Base-by-base conservation (phyloP, 2,329 filamentous ascomycete genomes). In the Anisogramma anomala region DNA sequence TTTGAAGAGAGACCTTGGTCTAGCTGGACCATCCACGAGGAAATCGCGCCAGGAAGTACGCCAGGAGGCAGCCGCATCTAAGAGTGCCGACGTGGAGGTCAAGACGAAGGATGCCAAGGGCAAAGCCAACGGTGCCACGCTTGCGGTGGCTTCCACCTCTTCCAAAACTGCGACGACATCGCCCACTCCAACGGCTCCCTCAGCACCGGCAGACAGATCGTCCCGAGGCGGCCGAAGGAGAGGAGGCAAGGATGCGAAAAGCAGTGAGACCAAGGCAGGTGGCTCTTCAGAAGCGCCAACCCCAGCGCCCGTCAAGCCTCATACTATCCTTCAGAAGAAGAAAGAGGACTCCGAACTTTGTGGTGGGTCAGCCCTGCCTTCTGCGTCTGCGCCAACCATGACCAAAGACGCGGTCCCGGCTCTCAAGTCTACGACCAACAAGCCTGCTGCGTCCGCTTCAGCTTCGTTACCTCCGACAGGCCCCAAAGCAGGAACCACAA, bases 1-100 rank as follows among this genome's bases (percentile, higher is more conserved):
- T 39, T 53, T 83, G 14, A 77, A 81, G 55, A 71, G 78, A 25
- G 78, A 83, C 47, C 65, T 82, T 14, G 77, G 77, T 15, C 66
- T 82, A 1, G 79, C 72, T 44, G 74, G 74, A 27, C 75, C 72
- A 50, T 72, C 77, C 11, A 73, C 79, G 55, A 66, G 77, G 43
- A 71, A 72, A 53, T 72, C 73, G 13, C 69, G 74, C 6, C 69
- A 73, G 45, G 71, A 77, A 50, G 71, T 70, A 36, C 69, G 71
- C 10, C 76, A 45, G 17, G 39, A 48, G 20, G 46, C 45, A 20
- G 42, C 40, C 11, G 31, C 41, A 20, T 35, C 42, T 3, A 48
- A 48, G 39, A 46, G 77, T 56, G 66, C 69, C 1, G 73, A 77
- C 15, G 58, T 64, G 9, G 65, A 68, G 31, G 48, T 58, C 10